Evolutionary conservation across 106 monocot genomes (phyloP).

Genomic region (Dioscorea zingiberensis): DNA sequence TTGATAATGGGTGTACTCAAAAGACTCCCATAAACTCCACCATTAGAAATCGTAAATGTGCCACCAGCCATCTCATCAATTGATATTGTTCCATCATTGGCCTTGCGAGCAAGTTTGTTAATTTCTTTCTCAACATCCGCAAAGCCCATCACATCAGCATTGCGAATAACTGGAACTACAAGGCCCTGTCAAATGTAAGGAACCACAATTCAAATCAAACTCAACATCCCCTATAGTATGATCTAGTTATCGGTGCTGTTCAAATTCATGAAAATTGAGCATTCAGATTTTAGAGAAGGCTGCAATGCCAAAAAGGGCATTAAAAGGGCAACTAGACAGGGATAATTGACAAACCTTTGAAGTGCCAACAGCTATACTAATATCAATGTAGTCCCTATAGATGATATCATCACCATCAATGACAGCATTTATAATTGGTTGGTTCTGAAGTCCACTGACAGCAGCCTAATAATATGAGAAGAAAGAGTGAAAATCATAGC

Average conservation of each 20-base stretch:
- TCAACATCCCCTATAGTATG: neutral
- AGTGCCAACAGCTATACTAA: slow-evolving; percentile 93
- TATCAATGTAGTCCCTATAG: slow-evolving; percentile 80
- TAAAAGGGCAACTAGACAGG: too few species aligned
- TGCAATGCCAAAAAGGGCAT: too few species aligned
- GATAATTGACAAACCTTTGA: slow-evolving; percentile 46
- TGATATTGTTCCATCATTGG: slow-evolving; percentile 66
- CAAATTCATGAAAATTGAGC: too few species aligned
- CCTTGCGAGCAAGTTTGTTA: slow-evolving; percentile 64
- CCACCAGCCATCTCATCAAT: slow-evolving; percentile 99
- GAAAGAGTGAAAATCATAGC: neutral
- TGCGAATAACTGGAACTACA: slow-evolving; percentile 88
- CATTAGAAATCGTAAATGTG: slow-evolving; percentile 93
- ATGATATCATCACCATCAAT: slow-evolving; percentile 97
- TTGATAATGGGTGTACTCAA: slow-evolving; percentile 93
- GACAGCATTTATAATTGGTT: slow-evolving; percentile 83
- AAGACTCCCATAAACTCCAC: slow-evolving; percentile 91
- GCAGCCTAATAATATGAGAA: slow-evolving; percentile 56
- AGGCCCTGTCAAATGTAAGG: slow-evolving; percentile 42
- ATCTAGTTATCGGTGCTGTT: too few species aligned
- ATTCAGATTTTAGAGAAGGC: too few species aligned
- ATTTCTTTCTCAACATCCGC: slow-evolving; percentile 88
- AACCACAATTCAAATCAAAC: neutral
- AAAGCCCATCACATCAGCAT: slow-evolving; percentile 82
- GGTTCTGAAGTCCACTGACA: slow-evolving; percentile 85